A percentile compares a stretch with the other conserved stretches of the same genome.
These are phyloP conservation scores for Leccinum longicurvipes DNA, from an alignment of 768 basidiomycete genomes.

Conservation along the genomic window DNA sequence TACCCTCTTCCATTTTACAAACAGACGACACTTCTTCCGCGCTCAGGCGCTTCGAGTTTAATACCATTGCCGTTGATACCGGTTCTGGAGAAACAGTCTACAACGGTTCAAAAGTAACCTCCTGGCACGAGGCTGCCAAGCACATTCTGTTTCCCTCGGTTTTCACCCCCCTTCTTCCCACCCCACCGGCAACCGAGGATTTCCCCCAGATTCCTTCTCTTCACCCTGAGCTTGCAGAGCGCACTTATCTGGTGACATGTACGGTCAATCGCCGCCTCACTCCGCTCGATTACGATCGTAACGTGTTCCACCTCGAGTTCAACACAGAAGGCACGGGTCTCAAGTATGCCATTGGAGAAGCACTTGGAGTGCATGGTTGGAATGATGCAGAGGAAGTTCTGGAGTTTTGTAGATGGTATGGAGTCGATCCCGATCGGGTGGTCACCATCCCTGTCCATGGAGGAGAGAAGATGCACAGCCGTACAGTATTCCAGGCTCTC, in stretches of 20 bases:
- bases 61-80: conserved; percentile 69
- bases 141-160: conserved; percentile 85
- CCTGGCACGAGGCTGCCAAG: conserved; percentile 86
- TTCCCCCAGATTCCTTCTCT: conserved; percentile 64
- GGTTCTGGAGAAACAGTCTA: conserved; percentile 54
- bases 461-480: conserved; percentile 76
- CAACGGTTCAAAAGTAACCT: conserved; percentile 57
- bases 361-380: conserved; percentile 96
- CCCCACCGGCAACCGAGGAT: conserved; percentile 34
- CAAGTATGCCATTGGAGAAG: conserved; percentile 95
- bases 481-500: conserved; percentile 92
- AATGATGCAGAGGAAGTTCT: conserved; percentile 87
- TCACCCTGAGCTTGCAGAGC: conserved; percentile 83
- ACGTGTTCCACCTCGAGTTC: conserved; percentile 98
- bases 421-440: conserved; percentile 73
- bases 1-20: conserved; percentile 24
- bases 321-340: conserved; percentile 88
- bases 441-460: conserved; percentile 73
- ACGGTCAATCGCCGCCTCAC: conserved; percentile 93
- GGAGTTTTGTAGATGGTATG: conserved; percentile 92
- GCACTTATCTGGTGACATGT: conserved; percentile 91
- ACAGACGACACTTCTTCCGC: conserved; percentile 24
- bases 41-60: conserved; percentile 63
- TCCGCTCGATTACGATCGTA: conserved; percentile 93
- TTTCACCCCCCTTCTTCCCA: conserved; percentile 52